Evolutionary conservation across 371 early-diverging fungal genomes (phyloP), one percentile per base, ranked within the genome.

Genomic region (Rhizopus stolonifer): DNA sequence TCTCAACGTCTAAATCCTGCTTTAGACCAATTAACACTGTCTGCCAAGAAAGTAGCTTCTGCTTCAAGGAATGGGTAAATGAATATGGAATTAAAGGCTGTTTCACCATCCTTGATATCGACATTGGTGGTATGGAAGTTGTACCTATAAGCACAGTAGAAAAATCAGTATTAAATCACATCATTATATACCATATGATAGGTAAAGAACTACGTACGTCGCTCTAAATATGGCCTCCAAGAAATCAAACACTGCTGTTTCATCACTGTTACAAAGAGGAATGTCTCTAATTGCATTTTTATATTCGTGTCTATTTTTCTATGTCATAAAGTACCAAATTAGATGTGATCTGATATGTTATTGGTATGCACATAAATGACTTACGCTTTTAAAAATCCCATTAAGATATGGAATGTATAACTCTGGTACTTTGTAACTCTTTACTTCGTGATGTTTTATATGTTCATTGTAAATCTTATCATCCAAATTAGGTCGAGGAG

Each of bases 21-120:
- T 25, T 46, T 53, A 25, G 51, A 46, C 40, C 50, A 50, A 31
- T 49, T 29, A 6, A 17, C 17, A 46, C 46, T 38, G 15, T 57
- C 46, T 46, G 43, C 44, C 44, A 50, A 34, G 14, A 26, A 57
- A 38, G 29, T 21, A 57, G 46, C 34, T 23, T 46, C 57, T 50
- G 51, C 26, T 38, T 51, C 51, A 5, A 57, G 46, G 46, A 57
- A 57, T 22, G 57, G 51, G 13, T 49, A 57, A 19, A 57, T 13
- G 46, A 57, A 57, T 25, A 57, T 29, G 38, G 51, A 57, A 51
- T 51, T 50, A 38, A 57, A 57, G n/a, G 57, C 51, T 46, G 51
- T 9, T 31, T 57, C 51, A 36, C 51, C 51, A 46, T 50, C n/a
- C n/a, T n/a, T n/a, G n/a, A n/a, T n/a, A n/a, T n/a, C n/a, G n/a